Base-by-base conservation (phyloP, 768 basidiomycete species). In the Pisolithus orientalis region DNA sequence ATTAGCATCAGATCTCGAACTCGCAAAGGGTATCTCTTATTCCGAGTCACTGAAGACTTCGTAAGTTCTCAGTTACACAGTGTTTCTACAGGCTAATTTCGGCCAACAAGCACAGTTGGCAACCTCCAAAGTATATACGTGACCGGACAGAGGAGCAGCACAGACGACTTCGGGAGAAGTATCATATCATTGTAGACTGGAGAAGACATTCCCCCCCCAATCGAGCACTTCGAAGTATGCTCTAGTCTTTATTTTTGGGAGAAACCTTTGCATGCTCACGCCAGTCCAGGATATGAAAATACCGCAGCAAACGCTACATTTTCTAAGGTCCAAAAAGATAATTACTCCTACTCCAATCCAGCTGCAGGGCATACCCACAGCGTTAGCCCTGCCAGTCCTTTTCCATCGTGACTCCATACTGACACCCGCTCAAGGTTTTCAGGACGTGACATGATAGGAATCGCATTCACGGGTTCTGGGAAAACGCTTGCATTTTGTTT, bases 401-500 rank as follows among this genome's bases (percentile, higher is more conserved):
- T 44, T 17, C 16, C 38, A 25, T 45, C 38, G 0, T 38, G 24
- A 32, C 11, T 31, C 31, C 48, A 44, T 39, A 54, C 55, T 62
- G 38, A 56, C 21, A 42, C 29, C 54, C 53, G 53, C 32, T 38
- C 28, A 63, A 94, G 93, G 32, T 97, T 98, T 67, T 74, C 93
- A 47, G 96, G 96, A 38, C 83, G 96, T 56, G 96, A 99, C 67
- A 87, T 98, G 73, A 99, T 98, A 57, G 96, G 96, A 17, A 98
- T 99, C 57, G 96, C 96, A 4, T 98, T 98, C 72, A 99, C 96
- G 25, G 96, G 96, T 38, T 98, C 95, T 0, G 96, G 96, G 14
- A 99, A 99, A 72, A 99, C 96, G 0, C 81, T 99, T n/a, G 87
- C 94, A 0, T 99, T 99, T 72, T 95, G 93, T 58, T 75, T 99